Evolutionary conservation across 441 rosid species (phyloP).

Genomic region (Metrosideros polymorpha): DNA sequence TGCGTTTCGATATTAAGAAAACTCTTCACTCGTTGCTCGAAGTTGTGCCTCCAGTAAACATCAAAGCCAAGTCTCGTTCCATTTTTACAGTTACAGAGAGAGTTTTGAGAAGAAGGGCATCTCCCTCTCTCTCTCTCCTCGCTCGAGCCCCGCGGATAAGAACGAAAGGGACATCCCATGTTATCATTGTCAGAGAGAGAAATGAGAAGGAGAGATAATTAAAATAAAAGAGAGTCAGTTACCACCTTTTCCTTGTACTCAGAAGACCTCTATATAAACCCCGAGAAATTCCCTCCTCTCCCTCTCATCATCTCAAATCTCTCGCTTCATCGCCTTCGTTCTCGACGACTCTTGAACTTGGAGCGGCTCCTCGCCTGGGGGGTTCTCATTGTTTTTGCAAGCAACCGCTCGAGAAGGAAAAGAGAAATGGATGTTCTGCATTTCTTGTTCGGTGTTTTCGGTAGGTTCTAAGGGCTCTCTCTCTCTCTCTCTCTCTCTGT

Average conservation of each 20-base stretch:
- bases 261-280: not conserved
- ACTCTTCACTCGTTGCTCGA: not conserved
- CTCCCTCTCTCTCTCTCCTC: too few species aligned
- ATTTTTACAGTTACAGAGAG: not conserved
- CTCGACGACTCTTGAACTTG: not conserved
- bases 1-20: too few species aligned
- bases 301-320: constrained; percentile 25
- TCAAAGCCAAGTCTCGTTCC: not conserved
- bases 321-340: not conserved
- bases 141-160: not conserved
- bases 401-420: not conserved
- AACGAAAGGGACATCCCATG: too few species aligned
- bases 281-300: not conserved
- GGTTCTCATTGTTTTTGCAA: not conserved
- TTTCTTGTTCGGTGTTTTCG: constrained; percentile 74
- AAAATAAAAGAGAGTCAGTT: not conserved
- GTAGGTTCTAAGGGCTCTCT: constrained; percentile 22
- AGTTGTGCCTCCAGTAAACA: too few species aligned
- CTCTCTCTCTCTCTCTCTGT: not conserved
- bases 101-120: not conserved
- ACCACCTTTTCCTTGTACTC: not conserved
- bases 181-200: too few species aligned
- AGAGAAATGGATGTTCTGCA: constrained; percentile 42
- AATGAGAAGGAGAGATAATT: not conserved
- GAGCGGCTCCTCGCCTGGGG: not conserved